Percentiles rank a stretch among this genome's conserved stretches.
phyloP scores from a whole-genome alignment of 2,329 filamentous ascomycete species.

The Penicillium sp. region DNA sequence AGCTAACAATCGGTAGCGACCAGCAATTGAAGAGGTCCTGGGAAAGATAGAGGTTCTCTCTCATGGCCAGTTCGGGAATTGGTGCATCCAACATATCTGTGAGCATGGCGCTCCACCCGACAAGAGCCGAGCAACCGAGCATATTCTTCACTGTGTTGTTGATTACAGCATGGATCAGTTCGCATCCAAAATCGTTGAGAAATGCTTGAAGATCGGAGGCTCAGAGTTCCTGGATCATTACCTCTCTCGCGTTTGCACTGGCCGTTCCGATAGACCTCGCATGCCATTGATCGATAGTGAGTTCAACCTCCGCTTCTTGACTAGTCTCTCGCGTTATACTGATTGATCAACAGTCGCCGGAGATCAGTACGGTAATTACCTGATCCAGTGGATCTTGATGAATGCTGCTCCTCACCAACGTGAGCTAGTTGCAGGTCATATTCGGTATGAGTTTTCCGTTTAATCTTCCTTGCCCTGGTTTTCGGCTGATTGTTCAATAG shows the following conservation, averaged over 20 bases:
- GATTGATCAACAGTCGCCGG: conserved; percentile 67
- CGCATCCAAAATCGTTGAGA: conserved; percentile 98
- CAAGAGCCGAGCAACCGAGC: conserved; percentile 90
- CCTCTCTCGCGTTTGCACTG: conserved; percentile 90
- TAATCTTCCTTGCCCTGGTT: not conserved
- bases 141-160: conserved; percentile 88
- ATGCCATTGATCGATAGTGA: conserved; percentile 93
- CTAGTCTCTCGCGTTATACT: not conserved
- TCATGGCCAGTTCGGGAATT: conserved; percentile 97
- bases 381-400: conserved; percentile 95
- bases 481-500: conserved; percentile 35
- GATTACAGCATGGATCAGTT: conserved; percentile 99
- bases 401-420: conserved; percentile 86
- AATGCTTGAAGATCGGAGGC: conserved; percentile 96
- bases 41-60: conserved; percentile 94
- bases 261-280: conserved; percentile 84
- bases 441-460: conserved; percentile 58
- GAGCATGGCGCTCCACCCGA: conserved; percentile 92
- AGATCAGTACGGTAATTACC: conserved; percentile 98
- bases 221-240: conserved; percentile 89
- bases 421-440: conserved; percentile 89
- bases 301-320: conserved; percentile 29
- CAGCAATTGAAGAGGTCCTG: conserved; percentile 95
- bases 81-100: conserved; percentile 99
- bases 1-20: conserved; percentile 66